phyloP scores from a whole-genome alignment of 257 asterid genomes.

The Datura wrightii region DNA sequence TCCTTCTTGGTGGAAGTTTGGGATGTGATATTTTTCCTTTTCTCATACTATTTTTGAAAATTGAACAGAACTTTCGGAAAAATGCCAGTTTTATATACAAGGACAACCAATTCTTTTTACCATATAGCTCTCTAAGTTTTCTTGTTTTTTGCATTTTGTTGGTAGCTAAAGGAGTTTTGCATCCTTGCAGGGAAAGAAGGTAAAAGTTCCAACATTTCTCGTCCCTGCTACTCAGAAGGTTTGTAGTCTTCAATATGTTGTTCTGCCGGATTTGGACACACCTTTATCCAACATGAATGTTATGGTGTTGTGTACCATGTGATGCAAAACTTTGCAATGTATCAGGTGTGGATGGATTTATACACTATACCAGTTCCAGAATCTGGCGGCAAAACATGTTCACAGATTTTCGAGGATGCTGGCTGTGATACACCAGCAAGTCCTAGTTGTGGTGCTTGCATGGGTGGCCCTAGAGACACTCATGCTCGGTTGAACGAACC shows the following conservation, averaged over 20 bases:
- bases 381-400: constrained; percentile 88
- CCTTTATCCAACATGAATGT: neutral
- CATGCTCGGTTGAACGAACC: constrained; percentile 91
- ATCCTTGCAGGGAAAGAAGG: constrained; percentile 74
- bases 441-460: constrained; percentile 93
- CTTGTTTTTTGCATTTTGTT: neutral
- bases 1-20: neutral
- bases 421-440: constrained; percentile 97
- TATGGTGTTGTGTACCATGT: neutral
- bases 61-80: neutral
- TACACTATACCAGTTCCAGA: constrained; percentile 87
- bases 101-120: neutral
- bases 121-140: neutral
- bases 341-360: constrained; percentile 94
- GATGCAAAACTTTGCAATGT: too few species aligned
- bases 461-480: constrained; percentile 93
- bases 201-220: constrained; percentile 94
- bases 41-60: neutral
- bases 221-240: constrained; percentile 99
- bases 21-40: neutral
- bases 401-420: constrained; percentile 94
- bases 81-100: neutral
- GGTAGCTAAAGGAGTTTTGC: constrained; percentile 15
- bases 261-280: neutral
- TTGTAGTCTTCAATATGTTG: neutral